Conservation (phyloP, 2,329 filamentous ascomycete genomes). For the Tolypocladium ophioglossoides region DNA sequence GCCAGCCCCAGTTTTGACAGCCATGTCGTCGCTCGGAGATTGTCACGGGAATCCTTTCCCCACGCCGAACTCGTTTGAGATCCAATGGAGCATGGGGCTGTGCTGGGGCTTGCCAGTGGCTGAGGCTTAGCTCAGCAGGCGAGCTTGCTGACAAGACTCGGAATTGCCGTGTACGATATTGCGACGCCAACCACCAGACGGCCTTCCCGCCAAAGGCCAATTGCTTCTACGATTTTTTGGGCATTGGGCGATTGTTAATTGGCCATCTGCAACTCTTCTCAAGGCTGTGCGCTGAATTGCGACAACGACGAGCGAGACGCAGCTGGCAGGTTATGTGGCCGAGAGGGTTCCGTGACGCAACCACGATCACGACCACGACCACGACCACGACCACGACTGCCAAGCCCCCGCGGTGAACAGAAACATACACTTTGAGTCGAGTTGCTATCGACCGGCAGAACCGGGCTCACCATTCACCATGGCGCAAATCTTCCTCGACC, state of each 20-base stretch:
- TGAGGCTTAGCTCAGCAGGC: background rate
- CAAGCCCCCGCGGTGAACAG: background rate
- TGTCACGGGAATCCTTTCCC: background rate
- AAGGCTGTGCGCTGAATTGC: background rate
- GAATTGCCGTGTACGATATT: too few relatives aligned
- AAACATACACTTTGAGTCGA: background rate
- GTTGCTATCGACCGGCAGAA: background rate
- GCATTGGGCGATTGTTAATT: background rate
- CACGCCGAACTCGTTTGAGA: background rate
- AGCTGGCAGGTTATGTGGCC: background rate
- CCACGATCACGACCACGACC: too few relatives aligned
- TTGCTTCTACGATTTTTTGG: background rate
- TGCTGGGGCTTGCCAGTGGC: background rate
- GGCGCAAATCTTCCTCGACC: constrained; percentile 78
- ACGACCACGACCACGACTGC: background rate
- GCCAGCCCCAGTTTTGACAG: background rate
- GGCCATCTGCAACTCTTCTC: background rate
- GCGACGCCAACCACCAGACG: background rate
- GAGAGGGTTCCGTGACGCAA: background rate
- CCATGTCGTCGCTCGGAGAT: background rate
- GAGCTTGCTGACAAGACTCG: background rate
- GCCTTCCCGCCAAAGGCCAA: too few relatives aligned
- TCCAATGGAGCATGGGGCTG: background rate
- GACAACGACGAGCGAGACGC: background rate
- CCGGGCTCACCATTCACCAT: constrained; percentile 30